A percentile compares a stretch with the other conserved stretches of the same genome.
phyloP scores from a whole-genome alignment of 768 basidiomycete species.

The Collybia mongolica region DNA sequence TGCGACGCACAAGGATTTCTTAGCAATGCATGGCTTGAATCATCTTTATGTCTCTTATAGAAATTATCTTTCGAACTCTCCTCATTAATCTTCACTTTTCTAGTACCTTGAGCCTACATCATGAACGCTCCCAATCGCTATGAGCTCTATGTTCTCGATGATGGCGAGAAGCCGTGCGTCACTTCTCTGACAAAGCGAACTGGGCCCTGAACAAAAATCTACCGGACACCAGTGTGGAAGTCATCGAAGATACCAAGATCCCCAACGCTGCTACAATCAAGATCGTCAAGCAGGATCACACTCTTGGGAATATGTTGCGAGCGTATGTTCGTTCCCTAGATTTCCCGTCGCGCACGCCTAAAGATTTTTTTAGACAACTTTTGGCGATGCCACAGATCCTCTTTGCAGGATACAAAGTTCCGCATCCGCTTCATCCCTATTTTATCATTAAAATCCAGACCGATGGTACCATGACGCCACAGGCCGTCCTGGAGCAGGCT shows the following conservation, averaged over 20 bases:
- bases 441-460: slow-evolving; percentile 97
- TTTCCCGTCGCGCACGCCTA: slow-evolving; percentile 2
- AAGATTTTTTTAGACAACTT: slow-evolving; percentile 63
- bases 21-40: slow-evolving; percentile 20
- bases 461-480: slow-evolving; percentile 81
- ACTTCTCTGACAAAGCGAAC: not conserved
- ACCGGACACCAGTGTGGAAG: slow-evolving; percentile 62
- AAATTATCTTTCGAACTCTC: not conserved
- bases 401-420: slow-evolving; percentile 98
- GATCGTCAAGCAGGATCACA: slow-evolving; percentile 96
- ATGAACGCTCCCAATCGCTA: slow-evolving; percentile 97
- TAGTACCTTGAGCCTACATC: not conserved
- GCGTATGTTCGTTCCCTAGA: slow-evolving; percentile 51
- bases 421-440: slow-evolving; percentile 92
- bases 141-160: slow-evolving; percentile 88
- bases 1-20: not conserved
- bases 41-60: slow-evolving; percentile 2
- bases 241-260: slow-evolving; percentile 95
- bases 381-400: slow-evolving; percentile 84
- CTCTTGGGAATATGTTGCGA: slow-evolving; percentile 94
- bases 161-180: slow-evolving; percentile 92
- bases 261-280: slow-evolving; percentile 96
- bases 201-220: slow-evolving; percentile 1
- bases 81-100: not conserved
- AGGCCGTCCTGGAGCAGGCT: slow-evolving; percentile 79